Evolutionary conservation across 164 flowering plant genomes (phyloP).

Genomic region (Akebia trifoliata): DNA sequence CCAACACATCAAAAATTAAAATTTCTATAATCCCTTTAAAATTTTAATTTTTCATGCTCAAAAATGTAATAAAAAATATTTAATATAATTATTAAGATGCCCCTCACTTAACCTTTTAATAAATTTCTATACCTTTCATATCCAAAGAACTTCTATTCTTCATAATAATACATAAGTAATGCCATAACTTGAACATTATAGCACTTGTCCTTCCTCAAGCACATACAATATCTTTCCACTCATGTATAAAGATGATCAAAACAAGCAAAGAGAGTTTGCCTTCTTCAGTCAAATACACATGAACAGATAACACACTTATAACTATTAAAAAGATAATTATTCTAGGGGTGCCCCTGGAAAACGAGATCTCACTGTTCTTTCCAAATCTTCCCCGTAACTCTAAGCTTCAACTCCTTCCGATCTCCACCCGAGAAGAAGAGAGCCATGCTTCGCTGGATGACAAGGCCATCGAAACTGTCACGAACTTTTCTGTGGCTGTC

Average conservation of each 20-base stretch:
- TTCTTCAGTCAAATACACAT: constrained; percentile 30
- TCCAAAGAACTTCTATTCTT: too few species aligned
- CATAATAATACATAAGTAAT: too few species aligned
- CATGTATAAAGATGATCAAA: constrained; percentile 32
- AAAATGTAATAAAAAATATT: too few species aligned
- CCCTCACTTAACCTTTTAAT: too few species aligned
- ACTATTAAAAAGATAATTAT: not conserved
- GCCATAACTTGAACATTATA: too few species aligned
- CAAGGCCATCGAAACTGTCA: constrained; percentile 58
- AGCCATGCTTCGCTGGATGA: constrained; percentile 55
- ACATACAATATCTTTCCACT: constrained; percentile 23
- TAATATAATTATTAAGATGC: too few species aligned
- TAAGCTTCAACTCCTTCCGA: constrained; percentile 48
- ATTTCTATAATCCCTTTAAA: too few species aligned
- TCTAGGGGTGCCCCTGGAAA: not conserved
- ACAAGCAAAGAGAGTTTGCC: constrained; percentile 62
- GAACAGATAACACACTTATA: constrained; percentile 18
- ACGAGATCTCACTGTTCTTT: constrained; percentile 32
- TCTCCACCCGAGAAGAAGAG: constrained; percentile 62
- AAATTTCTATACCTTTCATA: too few species aligned
- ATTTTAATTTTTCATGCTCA: too few species aligned
- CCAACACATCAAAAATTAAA: too few species aligned
- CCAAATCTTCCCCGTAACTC: constrained; percentile 65
- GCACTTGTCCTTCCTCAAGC: too few species aligned
- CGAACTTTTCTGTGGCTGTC: constrained; percentile 59